phyloP scores from a whole-genome alignment of 371 early-diverging fungal genomes.

The Apophysomyces variabilis region DNA sequence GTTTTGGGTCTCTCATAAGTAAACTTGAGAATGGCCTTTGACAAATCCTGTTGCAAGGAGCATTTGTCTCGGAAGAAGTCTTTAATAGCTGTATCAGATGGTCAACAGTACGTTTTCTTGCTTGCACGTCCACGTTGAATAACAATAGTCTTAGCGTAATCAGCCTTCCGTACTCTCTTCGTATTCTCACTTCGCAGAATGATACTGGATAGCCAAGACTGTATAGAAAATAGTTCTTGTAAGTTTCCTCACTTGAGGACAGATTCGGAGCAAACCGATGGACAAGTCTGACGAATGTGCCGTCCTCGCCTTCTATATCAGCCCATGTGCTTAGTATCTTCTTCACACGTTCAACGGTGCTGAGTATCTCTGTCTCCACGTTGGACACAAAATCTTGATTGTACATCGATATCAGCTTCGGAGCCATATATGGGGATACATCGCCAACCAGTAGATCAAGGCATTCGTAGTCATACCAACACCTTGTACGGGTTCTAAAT shows the following conservation, averaged over 20 bases:
- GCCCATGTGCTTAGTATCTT: conserved; percentile 30
- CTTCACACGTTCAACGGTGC: conserved; percentile 26
- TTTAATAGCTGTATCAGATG: conserved; percentile 27
- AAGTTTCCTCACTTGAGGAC: conserved; percentile 16
- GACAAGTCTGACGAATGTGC: conserved; percentile 48
- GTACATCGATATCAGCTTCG: conserved; percentile 39
- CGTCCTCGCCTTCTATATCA: conserved; percentile 45
- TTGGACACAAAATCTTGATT: conserved; percentile 48
- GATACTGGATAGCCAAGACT: conserved; percentile 35
- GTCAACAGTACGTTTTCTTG: conserved; percentile 31
- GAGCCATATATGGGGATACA: conserved; percentile 54
- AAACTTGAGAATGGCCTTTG: conserved; percentile 53
- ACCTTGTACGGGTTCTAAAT: conserved; percentile 36
- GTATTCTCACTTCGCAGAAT: conserved; percentile 47
- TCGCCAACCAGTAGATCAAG: conserved; percentile 51
- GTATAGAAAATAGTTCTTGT: conserved; percentile 31
- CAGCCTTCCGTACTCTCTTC: conserved; percentile 49
- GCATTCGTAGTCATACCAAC: conserved; percentile 52
- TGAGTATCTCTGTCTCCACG: conserved; percentile 36
- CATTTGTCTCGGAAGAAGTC: conserved; percentile 20
- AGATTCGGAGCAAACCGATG: conserved; percentile 25
- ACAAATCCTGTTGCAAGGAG: conserved; percentile 43
- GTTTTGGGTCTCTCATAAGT: conserved; percentile 56
- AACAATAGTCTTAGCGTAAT: conserved; percentile 45
- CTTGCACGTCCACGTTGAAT: conserved; percentile 54